Conservation (phyloP, 2,329 filamentous ascomycete species). For the Periglandula ipomoeae region DNA sequence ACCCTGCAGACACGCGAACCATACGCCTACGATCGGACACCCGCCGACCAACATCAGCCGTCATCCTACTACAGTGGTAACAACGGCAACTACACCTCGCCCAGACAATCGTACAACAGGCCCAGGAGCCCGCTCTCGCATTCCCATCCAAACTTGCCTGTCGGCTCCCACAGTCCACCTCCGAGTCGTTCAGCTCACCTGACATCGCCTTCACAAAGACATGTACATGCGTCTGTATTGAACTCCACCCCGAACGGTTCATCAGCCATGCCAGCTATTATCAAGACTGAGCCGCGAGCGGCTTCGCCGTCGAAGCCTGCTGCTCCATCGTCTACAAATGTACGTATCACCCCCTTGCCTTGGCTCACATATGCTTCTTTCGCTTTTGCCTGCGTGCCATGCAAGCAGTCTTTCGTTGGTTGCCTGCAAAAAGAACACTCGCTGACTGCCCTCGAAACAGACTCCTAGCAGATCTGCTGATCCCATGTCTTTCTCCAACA, state of each 20-base stretch:
- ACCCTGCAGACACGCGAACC: conserved; percentile 37
- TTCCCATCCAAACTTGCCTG: conserved; percentile 35
- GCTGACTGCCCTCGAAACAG: conserved; percentile 27
- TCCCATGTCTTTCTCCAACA: conserved; percentile 94
- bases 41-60: conserved; percentile 33
- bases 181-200: conserved; percentile 27
- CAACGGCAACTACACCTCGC: conserved; percentile 38
- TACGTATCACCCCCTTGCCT: conserved; percentile 23
- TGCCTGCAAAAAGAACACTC: neutral
- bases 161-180: conserved; percentile 35
- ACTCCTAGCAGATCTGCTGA: conserved; percentile 68
- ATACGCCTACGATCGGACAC: conserved; percentile 34
- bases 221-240: conserved; percentile 30
- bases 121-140: conserved; percentile 43
- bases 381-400: no score
- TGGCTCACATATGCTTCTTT: conserved; percentile 3
- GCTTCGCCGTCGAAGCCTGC: conserved; percentile 31
- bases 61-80: conserved; percentile 38
- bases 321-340: conserved; percentile 21
- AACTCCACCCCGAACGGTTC: conserved; percentile 32
- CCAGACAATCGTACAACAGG: conserved; percentile 33
- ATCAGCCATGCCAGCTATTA: conserved; percentile 25
- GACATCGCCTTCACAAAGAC: conserved; percentile 39
- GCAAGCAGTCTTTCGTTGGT: neutral
- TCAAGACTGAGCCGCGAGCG: conserved; percentile 31